These are phyloP conservation scores for Rhizopogon roseolus DNA, from an alignment of 768 basidiomycete genomes.

Conservation along the genomic window DNA sequence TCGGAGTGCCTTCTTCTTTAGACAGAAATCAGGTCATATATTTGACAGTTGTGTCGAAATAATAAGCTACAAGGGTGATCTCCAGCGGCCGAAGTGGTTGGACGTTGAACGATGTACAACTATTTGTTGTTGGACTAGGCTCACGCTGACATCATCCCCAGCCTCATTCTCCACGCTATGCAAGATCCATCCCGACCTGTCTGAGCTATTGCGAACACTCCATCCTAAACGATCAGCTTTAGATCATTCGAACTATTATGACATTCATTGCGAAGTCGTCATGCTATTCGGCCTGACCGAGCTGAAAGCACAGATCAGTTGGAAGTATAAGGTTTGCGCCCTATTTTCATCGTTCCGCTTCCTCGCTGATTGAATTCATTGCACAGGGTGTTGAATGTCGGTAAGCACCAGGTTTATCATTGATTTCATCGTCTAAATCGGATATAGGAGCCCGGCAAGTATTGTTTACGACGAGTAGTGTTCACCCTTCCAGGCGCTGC, in stretches of 20 bases:
- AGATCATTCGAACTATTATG: constrained; percentile 12
- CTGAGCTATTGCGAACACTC: background rate
- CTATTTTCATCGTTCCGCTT: background rate
- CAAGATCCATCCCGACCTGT: constrained; percentile 4
- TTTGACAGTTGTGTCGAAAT: background rate
- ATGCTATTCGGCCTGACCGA: constrained; percentile 34
- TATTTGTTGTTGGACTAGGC: background rate
- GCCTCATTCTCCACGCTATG: constrained; percentile 4
- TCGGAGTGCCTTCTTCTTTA: background rate
- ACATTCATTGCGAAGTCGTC: constrained; percentile 24
- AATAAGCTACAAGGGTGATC: constrained; percentile 5
- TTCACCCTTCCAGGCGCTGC: background rate
- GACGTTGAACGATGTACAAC: constrained; percentile 5
- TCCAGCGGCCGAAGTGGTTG: constrained; percentile 2
- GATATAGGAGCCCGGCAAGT: background rate
- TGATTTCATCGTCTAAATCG: background rate
- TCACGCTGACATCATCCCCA: background rate
- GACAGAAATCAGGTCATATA: background rate
- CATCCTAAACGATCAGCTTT: background rate
- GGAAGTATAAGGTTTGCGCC: constrained; percentile 29
- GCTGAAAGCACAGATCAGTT: constrained; percentile 34
- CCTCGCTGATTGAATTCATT: background rate
- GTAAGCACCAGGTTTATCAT: constrained; percentile 5
- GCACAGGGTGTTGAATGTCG: constrained; percentile 27
- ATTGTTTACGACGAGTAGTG: background rate